Evolutionary conservation across 495 filamentous ascomycete species (phyloP).

Genomic region (Trichoderma virens): DNA sequence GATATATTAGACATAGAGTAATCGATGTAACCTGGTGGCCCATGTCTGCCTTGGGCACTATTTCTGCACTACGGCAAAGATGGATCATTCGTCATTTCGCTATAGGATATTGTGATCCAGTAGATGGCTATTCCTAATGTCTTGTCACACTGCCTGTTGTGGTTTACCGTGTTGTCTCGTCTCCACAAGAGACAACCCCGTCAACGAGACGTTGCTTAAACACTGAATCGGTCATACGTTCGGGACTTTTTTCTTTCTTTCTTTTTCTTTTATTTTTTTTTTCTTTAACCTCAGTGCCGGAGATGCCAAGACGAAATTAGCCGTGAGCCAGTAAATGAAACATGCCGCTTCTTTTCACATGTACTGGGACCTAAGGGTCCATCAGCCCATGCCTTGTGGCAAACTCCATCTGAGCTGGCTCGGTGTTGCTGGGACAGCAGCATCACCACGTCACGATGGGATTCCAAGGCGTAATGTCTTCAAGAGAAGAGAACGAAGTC

Average conservation of each 20-base stretch:
- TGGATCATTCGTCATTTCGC: not conserved
- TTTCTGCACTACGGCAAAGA: not conserved
- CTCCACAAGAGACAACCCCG: not conserved
- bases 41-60: not conserved
- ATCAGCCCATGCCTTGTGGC: not conserved
- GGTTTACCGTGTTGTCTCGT: not conserved
- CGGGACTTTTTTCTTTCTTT: not conserved
- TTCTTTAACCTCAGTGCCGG: not conserved
- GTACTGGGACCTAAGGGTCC: not conserved
- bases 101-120: not conserved
- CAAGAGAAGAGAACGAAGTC: not conserved
- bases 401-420: not conserved
- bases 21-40: not conserved
- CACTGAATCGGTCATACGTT: not conserved
- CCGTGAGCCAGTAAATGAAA: not conserved
- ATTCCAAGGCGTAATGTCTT: not conserved
- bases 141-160: not conserved
- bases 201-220: not conserved
- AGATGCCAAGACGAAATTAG: slow-evolving; percentile 3
- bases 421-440: not conserved
- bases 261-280: not conserved
- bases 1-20: not conserved
- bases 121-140: not conserved
- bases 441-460: not conserved
- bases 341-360: not conserved